Percentiles rank a stretch among this genome's conserved stretches.
phyloP scores from a whole-genome alignment of 441 rosid genomes.

The Adansonia madagascariensis region DNA sequence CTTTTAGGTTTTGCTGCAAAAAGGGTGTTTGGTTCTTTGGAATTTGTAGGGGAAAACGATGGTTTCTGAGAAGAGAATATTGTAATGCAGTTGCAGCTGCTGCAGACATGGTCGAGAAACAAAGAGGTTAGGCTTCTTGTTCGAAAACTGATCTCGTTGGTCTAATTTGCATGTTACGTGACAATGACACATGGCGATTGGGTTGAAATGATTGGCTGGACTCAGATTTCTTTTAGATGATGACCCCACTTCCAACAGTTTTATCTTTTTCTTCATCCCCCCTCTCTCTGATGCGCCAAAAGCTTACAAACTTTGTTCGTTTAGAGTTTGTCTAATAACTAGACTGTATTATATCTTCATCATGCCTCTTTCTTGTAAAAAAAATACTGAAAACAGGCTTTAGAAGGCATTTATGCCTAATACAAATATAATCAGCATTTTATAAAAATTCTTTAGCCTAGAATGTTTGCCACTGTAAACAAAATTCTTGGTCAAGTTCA shows the following conservation, averaged over 20 bases:
- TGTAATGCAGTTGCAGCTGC: conserved; percentile 46
- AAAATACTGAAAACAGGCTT: too few relatives aligned
- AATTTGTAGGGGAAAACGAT: conserved; percentile 38
- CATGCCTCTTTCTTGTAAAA: too few relatives aligned
- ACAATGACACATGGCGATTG: conserved; percentile 40
- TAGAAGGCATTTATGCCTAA: background rate
- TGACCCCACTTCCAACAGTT: too few relatives aligned
- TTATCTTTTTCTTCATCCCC: too few relatives aligned
- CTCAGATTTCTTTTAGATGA: conserved; percentile 6
- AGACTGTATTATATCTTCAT: background rate
- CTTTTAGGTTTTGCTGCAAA: conserved; percentile 58
- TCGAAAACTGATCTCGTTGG: conserved; percentile 15
- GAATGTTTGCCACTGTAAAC: background rate
- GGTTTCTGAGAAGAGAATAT: conserved; percentile 55
- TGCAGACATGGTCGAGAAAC: conserved; percentile 47
- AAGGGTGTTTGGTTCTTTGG: conserved; percentile 45
- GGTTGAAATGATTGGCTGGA: conserved; percentile 46
- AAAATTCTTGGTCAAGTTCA: background rate
- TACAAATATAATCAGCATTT: too few relatives aligned
- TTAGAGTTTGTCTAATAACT: too few relatives aligned
- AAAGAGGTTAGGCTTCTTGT: background rate
- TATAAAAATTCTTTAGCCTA: too few relatives aligned
- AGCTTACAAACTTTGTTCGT: background rate
- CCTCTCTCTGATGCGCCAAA: too few relatives aligned
- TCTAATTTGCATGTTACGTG: conserved; percentile 24